Percentiles rank a stretch among this genome's conserved stretches.
These are phyloP conservation scores for Agrocybe chaxingu DNA, from an alignment of 768 basidiomycete genomes.

Conservation along the genomic window DNA sequence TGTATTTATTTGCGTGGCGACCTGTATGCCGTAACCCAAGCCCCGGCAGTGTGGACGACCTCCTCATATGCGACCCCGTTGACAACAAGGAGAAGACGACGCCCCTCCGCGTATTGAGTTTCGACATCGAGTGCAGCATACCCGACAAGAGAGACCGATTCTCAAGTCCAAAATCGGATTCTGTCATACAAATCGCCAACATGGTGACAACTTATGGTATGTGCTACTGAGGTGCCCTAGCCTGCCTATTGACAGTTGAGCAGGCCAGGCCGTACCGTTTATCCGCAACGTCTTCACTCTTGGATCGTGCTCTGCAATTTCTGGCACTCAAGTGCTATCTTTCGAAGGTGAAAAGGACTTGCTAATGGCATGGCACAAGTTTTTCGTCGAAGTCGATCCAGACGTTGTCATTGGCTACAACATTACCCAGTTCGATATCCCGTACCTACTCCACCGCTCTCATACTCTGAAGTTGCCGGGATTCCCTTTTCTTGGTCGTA, in stretches of 20 bases:
- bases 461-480: slow-evolving; percentile 58
- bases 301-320: slow-evolving; percentile 85
- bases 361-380: slow-evolving; percentile 78
- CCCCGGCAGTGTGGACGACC: slow-evolving; percentile 61
- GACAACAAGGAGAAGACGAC: slow-evolving; percentile 84
- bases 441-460: slow-evolving; percentile 87
- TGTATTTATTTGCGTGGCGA: slow-evolving; percentile 14
- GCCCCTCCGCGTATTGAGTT: slow-evolving; percentile 86
- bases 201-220: slow-evolving; percentile 92
- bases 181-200: slow-evolving; percentile 94
- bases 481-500: slow-evolving; percentile 70
- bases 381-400: slow-evolving; percentile 84
- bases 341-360: slow-evolving; percentile 71
- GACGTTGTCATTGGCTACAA: slow-evolving; percentile 97
- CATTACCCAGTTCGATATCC: slow-evolving; percentile 88
- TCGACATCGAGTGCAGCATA: slow-evolving; percentile 96
- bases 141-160: slow-evolving; percentile 62
- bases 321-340: slow-evolving; percentile 85
- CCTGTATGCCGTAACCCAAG: not conserved
- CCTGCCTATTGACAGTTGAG: not conserved
- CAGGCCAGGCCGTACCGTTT: slow-evolving; percentile 85
- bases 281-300: slow-evolving; percentile 92
- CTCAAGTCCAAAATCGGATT: slow-evolving; percentile 77
- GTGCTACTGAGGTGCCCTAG: not conserved
- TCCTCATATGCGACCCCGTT: slow-evolving; percentile 83